Evolutionary conservation across 83 land plant genomes (phyloP).

Genomic region (Picea abies): DNA sequence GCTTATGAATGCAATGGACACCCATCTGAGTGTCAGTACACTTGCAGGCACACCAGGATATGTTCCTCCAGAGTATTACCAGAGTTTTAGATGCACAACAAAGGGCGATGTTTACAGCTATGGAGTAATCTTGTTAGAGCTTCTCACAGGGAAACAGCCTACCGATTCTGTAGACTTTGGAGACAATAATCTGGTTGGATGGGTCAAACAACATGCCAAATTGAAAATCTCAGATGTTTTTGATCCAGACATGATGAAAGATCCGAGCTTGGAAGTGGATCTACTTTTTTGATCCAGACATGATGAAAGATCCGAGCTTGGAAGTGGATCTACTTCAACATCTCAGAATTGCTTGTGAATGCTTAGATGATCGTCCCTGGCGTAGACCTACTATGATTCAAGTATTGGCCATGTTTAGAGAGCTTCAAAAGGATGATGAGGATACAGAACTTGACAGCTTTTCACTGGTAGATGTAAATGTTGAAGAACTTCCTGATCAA

Average conservation of each 20-base stretch:
- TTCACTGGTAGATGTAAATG: conserved; percentile 16
- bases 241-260: no score
- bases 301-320: conserved; percentile 55
- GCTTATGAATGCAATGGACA: conserved; percentile 20
- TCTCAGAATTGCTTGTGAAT: conserved; percentile 26
- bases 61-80: conserved; percentile 86
- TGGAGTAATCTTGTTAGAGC: conserved; percentile 47
- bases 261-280: no score
- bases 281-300: conserved; percentile 70
- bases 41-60: conserved; percentile 62
- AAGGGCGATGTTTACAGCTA: conserved; percentile 84
- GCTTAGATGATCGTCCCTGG: conserved; percentile 30
- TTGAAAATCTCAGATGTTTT: conserved; percentile 54
- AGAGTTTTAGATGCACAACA: conserved; percentile 82
- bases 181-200: conserved; percentile 83
- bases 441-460: conserved; percentile 19
- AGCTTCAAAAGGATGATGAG: conserved; percentile 43
- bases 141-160: conserved; percentile 73
- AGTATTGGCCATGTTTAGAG: conserved; percentile 89
- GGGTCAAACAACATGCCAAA: conserved; percentile 76
- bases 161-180: conserved; percentile 86
- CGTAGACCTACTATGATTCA: conserved; percentile 36
- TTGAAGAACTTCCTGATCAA: conserved; percentile 17
- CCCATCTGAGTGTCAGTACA: conserved; percentile 30
- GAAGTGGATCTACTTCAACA: conserved; percentile 69